phyloP scores from a whole-genome alignment of 2,329 filamentous ascomycete species.

The Pseudocercospora fijiensis region DNA sequence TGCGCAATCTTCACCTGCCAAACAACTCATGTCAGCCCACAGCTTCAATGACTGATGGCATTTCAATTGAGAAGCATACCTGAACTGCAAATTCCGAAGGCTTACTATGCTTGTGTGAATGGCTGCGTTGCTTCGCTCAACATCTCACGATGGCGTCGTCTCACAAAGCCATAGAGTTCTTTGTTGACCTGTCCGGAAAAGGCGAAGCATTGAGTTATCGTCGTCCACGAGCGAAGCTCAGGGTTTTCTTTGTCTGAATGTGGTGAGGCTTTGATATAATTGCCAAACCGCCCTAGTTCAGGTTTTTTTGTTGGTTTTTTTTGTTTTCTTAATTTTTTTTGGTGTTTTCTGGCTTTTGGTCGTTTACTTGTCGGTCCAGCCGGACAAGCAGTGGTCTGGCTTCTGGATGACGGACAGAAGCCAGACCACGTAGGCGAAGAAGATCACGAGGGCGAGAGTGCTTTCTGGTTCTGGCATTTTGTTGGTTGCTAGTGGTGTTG shows the following conservation, averaged over 20 bases:
- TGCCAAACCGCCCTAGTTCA: neutral
- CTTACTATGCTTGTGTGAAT: no score
- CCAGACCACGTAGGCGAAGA: neutral
- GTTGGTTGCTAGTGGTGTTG: neutral
- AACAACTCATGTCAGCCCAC: neutral
- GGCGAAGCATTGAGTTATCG: neutral
- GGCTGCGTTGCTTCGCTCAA: neutral
- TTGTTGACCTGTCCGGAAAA: neutral
- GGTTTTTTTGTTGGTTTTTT: neutral
- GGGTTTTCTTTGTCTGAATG: neutral
- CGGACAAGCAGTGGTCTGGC: neutral
- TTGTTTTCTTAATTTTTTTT: neutral
- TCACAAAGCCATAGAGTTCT: neutral
- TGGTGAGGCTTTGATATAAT: neutral
- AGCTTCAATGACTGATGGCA: neutral
- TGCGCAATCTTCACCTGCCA: neutral
- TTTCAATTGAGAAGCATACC: neutral
- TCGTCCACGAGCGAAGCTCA: no score
- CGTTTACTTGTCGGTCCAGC: no score
- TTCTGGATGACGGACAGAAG: neutral
- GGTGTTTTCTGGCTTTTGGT: neutral
- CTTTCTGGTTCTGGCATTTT: neutral
- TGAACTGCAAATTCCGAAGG: neutral
- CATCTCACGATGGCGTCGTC: neutral
- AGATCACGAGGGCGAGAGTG: neutral